Conservation (phyloP, 1,284 basidiomycete species). For the Cryptococcus wingfieldii region DNA sequence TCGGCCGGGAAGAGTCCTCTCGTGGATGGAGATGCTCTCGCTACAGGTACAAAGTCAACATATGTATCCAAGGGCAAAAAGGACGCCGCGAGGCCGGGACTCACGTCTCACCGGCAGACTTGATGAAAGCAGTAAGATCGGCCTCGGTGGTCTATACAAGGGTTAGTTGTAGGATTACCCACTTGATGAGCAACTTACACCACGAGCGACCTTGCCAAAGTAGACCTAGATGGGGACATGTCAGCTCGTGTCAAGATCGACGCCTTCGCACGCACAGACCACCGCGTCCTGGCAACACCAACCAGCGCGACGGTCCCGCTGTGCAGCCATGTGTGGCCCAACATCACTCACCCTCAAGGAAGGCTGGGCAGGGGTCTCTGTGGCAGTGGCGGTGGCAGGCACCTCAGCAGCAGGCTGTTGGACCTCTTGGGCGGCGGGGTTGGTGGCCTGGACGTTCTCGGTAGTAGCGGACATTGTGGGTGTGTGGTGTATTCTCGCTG, state of each 20-base stretch:
- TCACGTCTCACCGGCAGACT: slow-evolving; percentile 43
- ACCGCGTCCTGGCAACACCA: not conserved
- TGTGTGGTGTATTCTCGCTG: not conserved
- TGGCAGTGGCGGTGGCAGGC: not conserved
- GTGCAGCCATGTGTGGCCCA: not conserved
- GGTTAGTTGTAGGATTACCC: not conserved
- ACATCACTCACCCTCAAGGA: not conserved
- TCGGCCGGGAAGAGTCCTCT: slow-evolving; percentile 32
- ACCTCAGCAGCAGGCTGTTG: slow-evolving; percentile 4
- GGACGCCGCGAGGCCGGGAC: slow-evolving; percentile 6
- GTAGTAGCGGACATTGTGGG: slow-evolving; percentile 11
- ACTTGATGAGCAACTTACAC: slow-evolving; percentile 15
- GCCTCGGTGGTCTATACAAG: slow-evolving; percentile 39
- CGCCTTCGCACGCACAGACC: not conserved
- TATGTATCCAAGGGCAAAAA: not conserved
- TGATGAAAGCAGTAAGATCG: slow-evolving; percentile 37
- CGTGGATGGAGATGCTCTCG: slow-evolving; percentile 30
- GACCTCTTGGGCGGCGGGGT: slow-evolving; percentile 11
- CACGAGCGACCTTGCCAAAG: slow-evolving; percentile 47
- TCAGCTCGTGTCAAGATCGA: not conserved
- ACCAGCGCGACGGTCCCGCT: not conserved
- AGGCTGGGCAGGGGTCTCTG: not conserved
- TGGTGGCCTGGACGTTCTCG: slow-evolving; percentile 5
- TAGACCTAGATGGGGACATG: slow-evolving; percentile 33
- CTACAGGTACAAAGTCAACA: not conserved